Conservation (phyloP, 1,284 basidiomycete species). For the Fomitopsis schrenkii region DNA sequence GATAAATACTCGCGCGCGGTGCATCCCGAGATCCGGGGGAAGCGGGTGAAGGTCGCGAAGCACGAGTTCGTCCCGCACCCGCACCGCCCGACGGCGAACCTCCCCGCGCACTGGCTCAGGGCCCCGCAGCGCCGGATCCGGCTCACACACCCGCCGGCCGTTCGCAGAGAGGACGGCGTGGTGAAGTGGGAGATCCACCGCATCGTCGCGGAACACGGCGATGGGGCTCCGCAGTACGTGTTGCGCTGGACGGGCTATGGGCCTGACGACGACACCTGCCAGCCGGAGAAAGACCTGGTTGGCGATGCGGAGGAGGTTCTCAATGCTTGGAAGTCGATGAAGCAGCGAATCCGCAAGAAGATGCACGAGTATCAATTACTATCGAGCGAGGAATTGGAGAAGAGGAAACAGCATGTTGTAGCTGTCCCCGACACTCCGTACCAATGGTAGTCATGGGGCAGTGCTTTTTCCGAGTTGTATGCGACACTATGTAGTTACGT, state of each 20-base stretch:
- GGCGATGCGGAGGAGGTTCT: constrained; percentile 30
- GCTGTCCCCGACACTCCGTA: not conserved
- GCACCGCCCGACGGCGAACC: constrained; percentile 22
- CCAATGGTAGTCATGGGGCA: not conserved
- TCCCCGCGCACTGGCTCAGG: constrained; percentile 30
- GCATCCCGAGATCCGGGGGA: constrained; percentile 27
- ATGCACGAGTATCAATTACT: constrained; percentile 22
- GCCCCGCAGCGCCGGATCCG: constrained; percentile 4
- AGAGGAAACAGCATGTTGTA: not conserved
- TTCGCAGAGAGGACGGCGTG: constrained; percentile 15
- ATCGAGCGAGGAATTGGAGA: constrained; percentile 5
- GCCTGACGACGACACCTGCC: constrained; percentile 44
- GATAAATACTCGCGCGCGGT: constrained; percentile 37
- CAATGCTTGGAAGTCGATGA: constrained; percentile 25
- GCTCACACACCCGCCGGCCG: constrained; percentile 16
- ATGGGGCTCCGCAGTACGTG: constrained; percentile 25
- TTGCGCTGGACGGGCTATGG: constrained; percentile 46
- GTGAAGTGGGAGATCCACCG: constrained; percentile 31
- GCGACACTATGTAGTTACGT: not conserved
- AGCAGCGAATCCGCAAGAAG: constrained; percentile 20
- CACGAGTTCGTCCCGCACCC: constrained; percentile 18
- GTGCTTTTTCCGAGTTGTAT: too few relatives aligned
- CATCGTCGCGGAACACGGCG: constrained; percentile 27
- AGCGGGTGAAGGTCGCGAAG: constrained; percentile 20
- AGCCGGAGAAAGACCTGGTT: constrained; percentile 30